Conservation (phyloP, 2,329 filamentous ascomycete genomes). For the Penicillium sp. region DNA sequence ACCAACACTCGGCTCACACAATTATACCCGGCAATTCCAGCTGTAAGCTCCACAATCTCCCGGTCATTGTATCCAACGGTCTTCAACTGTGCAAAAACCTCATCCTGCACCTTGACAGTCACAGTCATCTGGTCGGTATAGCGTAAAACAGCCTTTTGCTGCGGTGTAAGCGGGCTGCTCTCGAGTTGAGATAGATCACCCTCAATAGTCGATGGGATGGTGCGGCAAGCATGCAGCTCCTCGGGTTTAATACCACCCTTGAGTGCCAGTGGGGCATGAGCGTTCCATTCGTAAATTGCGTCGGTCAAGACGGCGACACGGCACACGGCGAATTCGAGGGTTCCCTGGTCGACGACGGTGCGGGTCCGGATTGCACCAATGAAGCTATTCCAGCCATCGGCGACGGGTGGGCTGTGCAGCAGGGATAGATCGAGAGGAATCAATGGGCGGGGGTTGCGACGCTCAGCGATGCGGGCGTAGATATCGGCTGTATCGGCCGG, state of each 20-base stretch:
- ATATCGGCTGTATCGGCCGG: slow-evolving; percentile 25
- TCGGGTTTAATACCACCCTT: slow-evolving; percentile 35
- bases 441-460: slow-evolving; percentile 61
- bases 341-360: slow-evolving; percentile 46
- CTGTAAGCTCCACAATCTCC: slow-evolving; percentile 80
- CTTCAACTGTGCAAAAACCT: slow-evolving; percentile 61
- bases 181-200: slow-evolving; percentile 32
- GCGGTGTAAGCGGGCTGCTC: slow-evolving; percentile 50
- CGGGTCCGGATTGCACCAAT: slow-evolving; percentile 55
- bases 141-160: slow-evolving; percentile 67
- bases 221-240: slow-evolving; percentile 55
- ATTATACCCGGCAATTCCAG: slow-evolving; percentile 85
- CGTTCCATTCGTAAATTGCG: slow-evolving; percentile 82
- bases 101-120: slow-evolving; percentile 67
- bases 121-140: slow-evolving; percentile 84
- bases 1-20: slow-evolving; percentile 85
- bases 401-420: slow-evolving; percentile 71
- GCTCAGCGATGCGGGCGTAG: slow-evolving; percentile 28
- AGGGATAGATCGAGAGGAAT: slow-evolving; percentile 75
- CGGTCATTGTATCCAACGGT: slow-evolving; percentile 65
- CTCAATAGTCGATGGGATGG: slow-evolving; percentile 50
- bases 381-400: slow-evolving; percentile 67
- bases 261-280: slow-evolving; percentile 68
- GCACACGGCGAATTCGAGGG: slow-evolving; percentile 77
- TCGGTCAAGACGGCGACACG: slow-evolving; percentile 76